A percentile compares a stretch with the other conserved stretches of the same genome.
Conservation (phyloP, 106 monocot species). For the Dendrobium chrysotoxum region DNA sequence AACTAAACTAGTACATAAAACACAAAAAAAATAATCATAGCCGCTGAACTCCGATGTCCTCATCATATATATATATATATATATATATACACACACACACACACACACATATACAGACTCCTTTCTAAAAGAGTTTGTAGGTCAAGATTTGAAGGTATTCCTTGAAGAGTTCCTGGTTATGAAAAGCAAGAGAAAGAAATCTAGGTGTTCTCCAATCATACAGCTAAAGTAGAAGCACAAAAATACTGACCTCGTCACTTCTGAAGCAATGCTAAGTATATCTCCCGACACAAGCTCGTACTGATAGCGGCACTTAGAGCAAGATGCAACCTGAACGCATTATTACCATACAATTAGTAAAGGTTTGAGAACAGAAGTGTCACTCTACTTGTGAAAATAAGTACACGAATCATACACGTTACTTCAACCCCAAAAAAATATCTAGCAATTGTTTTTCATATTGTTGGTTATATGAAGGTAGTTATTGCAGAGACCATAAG, state of each 20-base stretch:
- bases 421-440: background rate
- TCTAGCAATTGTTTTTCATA: background rate
- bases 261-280: slow-evolving; percentile 73
- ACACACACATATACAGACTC: too few species aligned
- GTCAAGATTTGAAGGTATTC: background rate
- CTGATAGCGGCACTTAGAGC: slow-evolving; percentile 86
- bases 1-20: too few species aligned
- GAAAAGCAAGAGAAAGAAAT: background rate
- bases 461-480: background rate
- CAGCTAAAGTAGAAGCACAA: background rate
- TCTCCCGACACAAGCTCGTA: slow-evolving; percentile 94
- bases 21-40: too few species aligned
- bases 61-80: too few species aligned
- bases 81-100: too few species aligned
- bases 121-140: background rate
- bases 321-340: slow-evolving; percentile 63
- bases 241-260: slow-evolving; percentile 75
- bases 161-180: background rate
- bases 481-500: background rate
- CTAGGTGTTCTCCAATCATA: background rate
- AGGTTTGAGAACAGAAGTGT: background rate
- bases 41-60: too few species aligned
- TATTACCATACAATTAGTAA: background rate
- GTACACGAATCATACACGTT: background rate
- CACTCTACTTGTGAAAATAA: background rate